Conservation (phyloP, 305 asterid genomes). For the Solanum hybrid region DNA sequence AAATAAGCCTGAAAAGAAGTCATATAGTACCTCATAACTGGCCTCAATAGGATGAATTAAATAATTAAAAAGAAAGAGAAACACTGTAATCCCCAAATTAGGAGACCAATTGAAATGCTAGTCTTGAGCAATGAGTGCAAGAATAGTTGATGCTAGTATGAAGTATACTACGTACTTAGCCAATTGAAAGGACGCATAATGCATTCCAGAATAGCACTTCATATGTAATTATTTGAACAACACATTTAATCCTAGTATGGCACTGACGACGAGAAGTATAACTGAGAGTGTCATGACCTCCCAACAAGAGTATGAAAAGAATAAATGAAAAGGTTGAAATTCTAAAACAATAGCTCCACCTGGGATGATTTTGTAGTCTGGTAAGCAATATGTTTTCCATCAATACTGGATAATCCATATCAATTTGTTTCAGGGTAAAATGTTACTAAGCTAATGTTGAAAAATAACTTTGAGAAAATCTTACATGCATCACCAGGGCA, state of each 20-base stretch:
- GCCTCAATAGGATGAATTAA: not conserved
- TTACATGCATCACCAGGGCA: constrained; percentile 76
- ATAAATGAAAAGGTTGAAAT: not conserved
- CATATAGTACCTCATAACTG: not conserved
- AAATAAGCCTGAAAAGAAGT: constrained; percentile 59
- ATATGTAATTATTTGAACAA: not conserved
- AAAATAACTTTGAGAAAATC: constrained; percentile 16
- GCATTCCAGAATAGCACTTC: not conserved
- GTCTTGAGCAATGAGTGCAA: not conserved
- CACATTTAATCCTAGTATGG: not conserved
- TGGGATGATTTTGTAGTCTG: not conserved
- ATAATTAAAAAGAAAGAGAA: not conserved
- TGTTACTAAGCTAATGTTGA: not conserved
- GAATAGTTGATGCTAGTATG: not conserved
- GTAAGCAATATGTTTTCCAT: not conserved
- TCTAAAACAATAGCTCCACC: not conserved
- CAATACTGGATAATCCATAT: not conserved
- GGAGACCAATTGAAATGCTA: not conserved
- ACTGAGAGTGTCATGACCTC: not conserved
- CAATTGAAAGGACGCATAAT: not conserved
- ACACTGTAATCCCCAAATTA: not conserved
- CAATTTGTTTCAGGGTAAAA: not conserved
- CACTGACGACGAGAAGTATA: not conserved
- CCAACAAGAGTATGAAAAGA: not conserved
- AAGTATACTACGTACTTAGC: not conserved